These are phyloP conservation scores for Aureobasidium sp. DNA, from an alignment of 2,329 filamentous ascomycete genomes.

Conservation along the genomic window DNA sequence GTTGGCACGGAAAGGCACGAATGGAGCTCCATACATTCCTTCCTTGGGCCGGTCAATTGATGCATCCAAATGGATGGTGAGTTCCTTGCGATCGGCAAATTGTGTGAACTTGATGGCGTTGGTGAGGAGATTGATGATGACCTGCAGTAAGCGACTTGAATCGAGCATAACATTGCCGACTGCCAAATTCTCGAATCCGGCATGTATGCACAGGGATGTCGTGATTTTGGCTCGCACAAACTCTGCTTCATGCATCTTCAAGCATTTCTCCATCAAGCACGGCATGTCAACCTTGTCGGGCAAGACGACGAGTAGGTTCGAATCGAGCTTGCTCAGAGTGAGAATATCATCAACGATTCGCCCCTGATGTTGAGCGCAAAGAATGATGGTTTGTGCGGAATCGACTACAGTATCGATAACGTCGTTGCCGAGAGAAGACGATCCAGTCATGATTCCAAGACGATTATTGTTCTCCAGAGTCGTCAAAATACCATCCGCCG, in stretches of 20 bases:
- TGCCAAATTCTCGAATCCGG: slow-evolving; percentile 30
- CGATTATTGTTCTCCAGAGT: slow-evolving; percentile 23
- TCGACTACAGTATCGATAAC: slow-evolving; percentile 18
- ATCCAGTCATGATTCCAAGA: neutral
- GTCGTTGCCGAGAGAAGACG: neutral
- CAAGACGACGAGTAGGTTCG: slow-evolving; percentile 32
- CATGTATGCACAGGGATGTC: slow-evolving; percentile 29
- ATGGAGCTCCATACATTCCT: slow-evolving; percentile 28
- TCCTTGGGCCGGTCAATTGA: slow-evolving; percentile 27
- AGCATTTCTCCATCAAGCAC: slow-evolving; percentile 30
- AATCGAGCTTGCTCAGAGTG: slow-evolving; percentile 31
- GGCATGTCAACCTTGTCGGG: slow-evolving; percentile 34
- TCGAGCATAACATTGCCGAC: slow-evolving; percentile 36
- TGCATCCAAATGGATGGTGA: slow-evolving; percentile 35
- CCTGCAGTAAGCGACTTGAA: slow-evolving; percentile 38
- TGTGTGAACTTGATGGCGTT: slow-evolving; percentile 44
- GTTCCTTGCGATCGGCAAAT: slow-evolving; percentile 28
- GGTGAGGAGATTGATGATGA: slow-evolving; percentile 38
- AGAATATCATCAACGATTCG: slow-evolving; percentile 39
- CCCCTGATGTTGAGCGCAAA: slow-evolving; percentile 27
- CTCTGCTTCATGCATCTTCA: slow-evolving; percentile 35
- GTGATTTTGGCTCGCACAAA: slow-evolving; percentile 29
- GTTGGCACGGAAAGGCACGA: slow-evolving; percentile 23
- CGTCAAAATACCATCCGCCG: slow-evolving; percentile 37
- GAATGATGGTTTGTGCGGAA: slow-evolving; percentile 21